Base-by-base conservation (phyloP, 495 filamentous ascomycete species). In the Tuber umbilicatum region DNA sequence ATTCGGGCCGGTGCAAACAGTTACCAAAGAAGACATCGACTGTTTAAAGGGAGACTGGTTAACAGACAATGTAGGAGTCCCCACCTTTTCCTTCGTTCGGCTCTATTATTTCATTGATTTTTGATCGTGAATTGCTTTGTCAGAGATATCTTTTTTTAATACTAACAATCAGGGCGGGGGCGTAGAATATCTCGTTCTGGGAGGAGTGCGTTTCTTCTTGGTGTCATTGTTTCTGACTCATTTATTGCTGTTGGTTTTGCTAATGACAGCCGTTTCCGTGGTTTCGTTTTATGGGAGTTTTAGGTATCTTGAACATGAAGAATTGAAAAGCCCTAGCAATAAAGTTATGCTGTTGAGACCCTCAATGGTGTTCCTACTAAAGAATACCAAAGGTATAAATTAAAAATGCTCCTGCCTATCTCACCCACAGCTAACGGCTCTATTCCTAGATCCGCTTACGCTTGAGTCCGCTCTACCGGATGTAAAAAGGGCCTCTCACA, bases 181-280 rank as follows among this genome's bases (percentile, higher is more conserved):
- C n/a, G 7, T 78, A 93, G 91, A 90, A 88, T 76, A 99, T 99
- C 70, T 91, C 93, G 71, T 99, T 99, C 83, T 99, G 95, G 94
- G 92, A 97, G 87, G 95, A 97, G 89, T 97, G 90, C 84, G 89
- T 86, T 45, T 67, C 39, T 75, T 68, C 35, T 43, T 39, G 40
- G 68, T 78, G 39, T 68, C 45, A 60, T 41, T 47, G 41, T 47
- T 37, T 39, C 69, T 40, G 68, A 68, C 17, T 68, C 70, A 35
- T 67, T 74, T 69, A 19, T 21, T n/a, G 37, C 43, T 74, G 42
- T 73, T 14, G 69, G 69, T 70, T 27, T 42, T 37, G 67, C 77
- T 79, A 79, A 79, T 50, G 23, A 21, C 23, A 42, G 27, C 43
- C 50, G 68, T 43, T 40, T 31, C 55, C 64, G 39, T 47, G 41